A percentile compares a stretch with the other conserved stretches of the same genome.
These are phyloP conservation scores for Fusarium drepaniforme DNA, from an alignment of 2,329 filamentous ascomycete species.

Conservation along the genomic window DNA sequence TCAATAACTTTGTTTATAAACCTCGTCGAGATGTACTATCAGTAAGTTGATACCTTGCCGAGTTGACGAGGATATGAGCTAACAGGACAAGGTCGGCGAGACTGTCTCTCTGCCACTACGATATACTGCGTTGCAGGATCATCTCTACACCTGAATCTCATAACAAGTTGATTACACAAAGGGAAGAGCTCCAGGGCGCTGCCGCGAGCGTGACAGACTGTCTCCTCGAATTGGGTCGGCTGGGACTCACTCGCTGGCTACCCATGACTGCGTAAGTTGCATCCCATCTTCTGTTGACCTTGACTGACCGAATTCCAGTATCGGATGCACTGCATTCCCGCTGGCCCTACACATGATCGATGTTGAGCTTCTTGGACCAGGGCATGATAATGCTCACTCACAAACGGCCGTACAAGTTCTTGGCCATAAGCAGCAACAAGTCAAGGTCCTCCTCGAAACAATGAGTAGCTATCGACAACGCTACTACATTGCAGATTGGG, in stretches of 20 bases:
- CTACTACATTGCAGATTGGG: slow-evolving; percentile 43
- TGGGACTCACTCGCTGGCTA: slow-evolving; percentile 33
- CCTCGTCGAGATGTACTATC: slow-evolving; percentile 44
- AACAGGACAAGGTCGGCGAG: slow-evolving; percentile 27
- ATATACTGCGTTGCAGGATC: slow-evolving; percentile 35
- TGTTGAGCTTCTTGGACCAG: slow-evolving; percentile 34
- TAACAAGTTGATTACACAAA: slow-evolving; percentile 25
- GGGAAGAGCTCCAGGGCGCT: slow-evolving; percentile 39
- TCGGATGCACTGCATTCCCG: slow-evolving; percentile 40
- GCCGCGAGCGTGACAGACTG: slow-evolving; percentile 39
- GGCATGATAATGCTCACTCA: neutral
- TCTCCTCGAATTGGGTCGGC: slow-evolving; percentile 31
- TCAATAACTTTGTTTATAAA: slow-evolving; percentile 40
- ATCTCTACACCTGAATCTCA: slow-evolving; percentile 15
- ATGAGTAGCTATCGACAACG: slow-evolving; percentile 39
- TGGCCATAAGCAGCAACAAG: slow-evolving; percentile 34
- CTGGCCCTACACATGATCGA: slow-evolving; percentile 41
- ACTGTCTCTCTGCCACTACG: slow-evolving; percentile 38
- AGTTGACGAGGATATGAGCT: rapidly evolving
- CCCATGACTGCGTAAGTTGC: slow-evolving; percentile 42
- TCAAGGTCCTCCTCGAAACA: slow-evolving; percentile 33
- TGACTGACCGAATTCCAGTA: slow-evolving; percentile 5
- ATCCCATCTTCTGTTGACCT: rapidly evolving
- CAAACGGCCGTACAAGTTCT: neutral
- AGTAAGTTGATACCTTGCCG: slow-evolving; percentile 7